Conservation (phyloP, 495 filamentous ascomycete species). For the Lineolata rhizophorae region DNA sequence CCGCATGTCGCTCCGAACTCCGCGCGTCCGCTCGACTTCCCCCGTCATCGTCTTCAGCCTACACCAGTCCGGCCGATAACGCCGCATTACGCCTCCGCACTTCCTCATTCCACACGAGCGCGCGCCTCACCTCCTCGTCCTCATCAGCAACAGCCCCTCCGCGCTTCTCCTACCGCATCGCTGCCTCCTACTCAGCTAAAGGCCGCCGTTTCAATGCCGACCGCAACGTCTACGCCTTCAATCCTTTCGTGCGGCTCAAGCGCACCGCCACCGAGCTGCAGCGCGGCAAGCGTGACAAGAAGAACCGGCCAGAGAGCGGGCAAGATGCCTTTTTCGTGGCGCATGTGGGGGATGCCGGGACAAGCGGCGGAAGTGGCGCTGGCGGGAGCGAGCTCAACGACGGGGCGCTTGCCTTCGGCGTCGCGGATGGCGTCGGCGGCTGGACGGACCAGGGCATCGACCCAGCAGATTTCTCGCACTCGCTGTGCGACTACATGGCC, state of each 20-base stretch:
- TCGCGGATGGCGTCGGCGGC: conserved; percentile 84
- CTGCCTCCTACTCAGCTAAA: conserved; percentile 60
- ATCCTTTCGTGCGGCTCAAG: conserved; percentile 5
- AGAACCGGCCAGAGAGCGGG: conserved; percentile 50
- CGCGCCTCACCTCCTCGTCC: conserved; percentile 6
- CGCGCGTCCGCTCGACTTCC: not conserved
- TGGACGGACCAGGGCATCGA: conserved; percentile 84
- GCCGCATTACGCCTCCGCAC: conserved; percentile 3
- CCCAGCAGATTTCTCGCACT: conserved; percentile 85
- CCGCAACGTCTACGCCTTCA: conserved; percentile 9
- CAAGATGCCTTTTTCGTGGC: conserved; percentile 95
- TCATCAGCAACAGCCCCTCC: conserved; percentile 5
- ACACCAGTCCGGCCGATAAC: not conserved
- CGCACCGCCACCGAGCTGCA: conserved; percentile 5
- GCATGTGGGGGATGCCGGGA: conserved; percentile 36
- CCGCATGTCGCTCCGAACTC: not conserved
- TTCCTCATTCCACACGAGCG: conserved; percentile 3
- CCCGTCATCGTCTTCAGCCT: not conserved
- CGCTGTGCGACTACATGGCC: conserved; percentile 83
- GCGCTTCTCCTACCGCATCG: conserved; percentile 37
- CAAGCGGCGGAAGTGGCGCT: too few species aligned
- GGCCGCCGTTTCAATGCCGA: conserved; percentile 44
- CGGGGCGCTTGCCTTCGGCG: conserved; percentile 50
- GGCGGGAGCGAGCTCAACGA: too few species aligned
- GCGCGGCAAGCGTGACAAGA: conserved; percentile 21